phyloP scores from a whole-genome alignment of 306 rosid genomes.

The Erythrophleum fordii region DNA sequence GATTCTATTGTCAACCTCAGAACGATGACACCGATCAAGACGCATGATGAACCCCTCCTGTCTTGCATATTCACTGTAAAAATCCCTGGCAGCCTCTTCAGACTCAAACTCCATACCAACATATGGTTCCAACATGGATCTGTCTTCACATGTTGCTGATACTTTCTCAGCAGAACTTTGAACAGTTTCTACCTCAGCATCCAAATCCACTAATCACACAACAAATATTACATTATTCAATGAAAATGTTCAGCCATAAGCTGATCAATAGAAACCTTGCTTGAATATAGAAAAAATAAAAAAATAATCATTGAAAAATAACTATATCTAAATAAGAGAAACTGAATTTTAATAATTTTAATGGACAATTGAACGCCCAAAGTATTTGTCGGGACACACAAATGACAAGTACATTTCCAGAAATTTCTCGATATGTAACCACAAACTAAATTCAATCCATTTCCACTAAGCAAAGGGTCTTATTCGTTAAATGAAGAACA shows the following conservation, averaged over 20 bases:
- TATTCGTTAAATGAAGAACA: not conserved
- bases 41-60: slow-evolving; percentile 45
- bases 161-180: slow-evolving; percentile 29
- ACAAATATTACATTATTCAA: slow-evolving; percentile 7
- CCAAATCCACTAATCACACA: slow-evolving; percentile 40
- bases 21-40: slow-evolving; percentile 51
- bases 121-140: slow-evolving; percentile 31
- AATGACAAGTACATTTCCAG: not conserved
- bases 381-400: not conserved
- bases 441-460: slow-evolving; percentile 8
- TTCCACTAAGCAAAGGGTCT: not conserved
- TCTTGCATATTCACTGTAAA: slow-evolving; percentile 40
- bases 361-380: not conserved
- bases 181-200: slow-evolving; percentile 28
- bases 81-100: slow-evolving; percentile 44
- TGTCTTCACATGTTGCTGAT: slow-evolving; percentile 27
- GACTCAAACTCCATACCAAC: slow-evolving; percentile 56
- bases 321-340: not conserved
- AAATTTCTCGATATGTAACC: not conserved
- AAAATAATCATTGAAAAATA: not conserved
- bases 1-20: slow-evolving; percentile 43
- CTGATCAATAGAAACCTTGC: not conserved
- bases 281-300: not conserved
- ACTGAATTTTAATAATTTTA: not conserved
- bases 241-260: not conserved